These are phyloP conservation scores for Neofusicoccum parvum DNA, from an alignment of 2,329 filamentous ascomycete species.

Conservation along the genomic window DNA sequence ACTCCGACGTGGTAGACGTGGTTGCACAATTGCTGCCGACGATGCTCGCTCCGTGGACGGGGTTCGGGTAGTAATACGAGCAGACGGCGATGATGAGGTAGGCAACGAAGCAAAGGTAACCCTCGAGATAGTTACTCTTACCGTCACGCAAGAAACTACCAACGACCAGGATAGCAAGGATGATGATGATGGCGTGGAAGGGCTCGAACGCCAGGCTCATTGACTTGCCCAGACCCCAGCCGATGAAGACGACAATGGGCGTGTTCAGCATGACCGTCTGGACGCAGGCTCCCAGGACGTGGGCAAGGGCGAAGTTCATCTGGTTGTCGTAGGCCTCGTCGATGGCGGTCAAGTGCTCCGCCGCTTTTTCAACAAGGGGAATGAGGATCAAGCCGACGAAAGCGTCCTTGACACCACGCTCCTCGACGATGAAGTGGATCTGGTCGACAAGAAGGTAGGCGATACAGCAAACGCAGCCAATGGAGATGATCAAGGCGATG, in stretches of 20 bases:
- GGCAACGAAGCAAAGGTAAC: constrained; percentile 73
- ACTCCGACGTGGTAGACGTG: not conserved
- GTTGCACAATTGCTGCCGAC: not conserved
- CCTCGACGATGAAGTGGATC: constrained; percentile 64
- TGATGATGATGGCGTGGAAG: constrained; percentile 80
- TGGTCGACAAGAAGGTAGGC: constrained; percentile 73
- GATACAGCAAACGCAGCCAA: constrained; percentile 72
- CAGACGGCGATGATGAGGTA: constrained; percentile 65
- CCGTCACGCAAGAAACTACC: constrained; percentile 85
- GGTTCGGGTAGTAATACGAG: constrained; percentile 64
- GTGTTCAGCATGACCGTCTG: constrained; percentile 90
- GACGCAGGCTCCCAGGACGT: constrained; percentile 83
- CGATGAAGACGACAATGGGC: constrained; percentile 79
- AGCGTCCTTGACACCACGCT: constrained; percentile 50
- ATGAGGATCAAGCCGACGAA: constrained; percentile 76
- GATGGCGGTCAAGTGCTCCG: constrained; percentile 80
- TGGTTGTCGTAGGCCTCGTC: constrained; percentile 83
- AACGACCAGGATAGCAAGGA: constrained; percentile 82
- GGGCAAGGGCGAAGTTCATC: constrained; percentile 83
- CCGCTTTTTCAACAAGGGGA: constrained; percentile 81
- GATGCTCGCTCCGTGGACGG: constrained; percentile 26
- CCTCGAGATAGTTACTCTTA: constrained; percentile 90
- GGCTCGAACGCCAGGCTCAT: constrained; percentile 86
- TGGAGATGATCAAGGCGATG: constrained; percentile 63
- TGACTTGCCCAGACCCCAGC: constrained; percentile 70